Conservation (phyloP, 371 early-diverging fungal genomes). For the Amoeboaphelidium protococcarum region DNA sequence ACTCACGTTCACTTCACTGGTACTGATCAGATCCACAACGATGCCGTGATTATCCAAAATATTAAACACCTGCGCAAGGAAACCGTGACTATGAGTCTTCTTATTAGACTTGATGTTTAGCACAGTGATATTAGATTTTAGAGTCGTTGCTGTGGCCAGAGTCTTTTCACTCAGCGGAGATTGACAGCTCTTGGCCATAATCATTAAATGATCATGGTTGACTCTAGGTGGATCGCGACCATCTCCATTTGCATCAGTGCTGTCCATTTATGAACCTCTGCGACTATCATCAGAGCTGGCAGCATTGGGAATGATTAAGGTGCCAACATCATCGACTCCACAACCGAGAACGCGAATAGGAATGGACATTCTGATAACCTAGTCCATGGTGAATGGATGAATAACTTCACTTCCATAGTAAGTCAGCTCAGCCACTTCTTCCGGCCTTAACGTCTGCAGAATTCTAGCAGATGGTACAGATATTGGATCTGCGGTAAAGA, state of each 20-base stretch:
- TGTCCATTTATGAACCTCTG: no score
- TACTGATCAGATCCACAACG: slow-evolving; percentile 81
- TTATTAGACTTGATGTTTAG: slow-evolving; percentile 84
- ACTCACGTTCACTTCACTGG: slow-evolving; percentile 80
- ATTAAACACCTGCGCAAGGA: slow-evolving; percentile 74
- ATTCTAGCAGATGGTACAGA: slow-evolving; percentile 73
- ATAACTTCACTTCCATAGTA: slow-evolving; percentile 16
- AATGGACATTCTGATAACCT: slow-evolving; percentile 73
- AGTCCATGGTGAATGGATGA: slow-evolving; percentile 97
- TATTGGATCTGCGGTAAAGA: slow-evolving; percentile 95
- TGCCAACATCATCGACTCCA: slow-evolving; percentile 65
- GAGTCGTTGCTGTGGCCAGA: slow-evolving; percentile 70
- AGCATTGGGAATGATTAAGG: slow-evolving; percentile 62
- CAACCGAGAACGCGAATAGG: slow-evolving; percentile 93
- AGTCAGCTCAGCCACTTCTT: slow-evolving; percentile 90
- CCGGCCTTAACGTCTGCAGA: slow-evolving; percentile 70
- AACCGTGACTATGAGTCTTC: slow-evolving; percentile 77
- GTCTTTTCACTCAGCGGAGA: background rate
- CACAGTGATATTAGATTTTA: slow-evolving; percentile 74
- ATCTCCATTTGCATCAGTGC: no score
- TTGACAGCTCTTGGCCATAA: background rate
- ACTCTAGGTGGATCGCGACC: background rate
- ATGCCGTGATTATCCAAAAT: slow-evolving; percentile 63
- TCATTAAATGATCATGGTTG: background rate
- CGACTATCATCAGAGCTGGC: no score